A percentile compares a stretch with the other conserved stretches of the same genome.
phyloP scores from a whole-genome alignment of 1,139 yeast genomes.

The Sugiyamaella pinicola region DNA sequence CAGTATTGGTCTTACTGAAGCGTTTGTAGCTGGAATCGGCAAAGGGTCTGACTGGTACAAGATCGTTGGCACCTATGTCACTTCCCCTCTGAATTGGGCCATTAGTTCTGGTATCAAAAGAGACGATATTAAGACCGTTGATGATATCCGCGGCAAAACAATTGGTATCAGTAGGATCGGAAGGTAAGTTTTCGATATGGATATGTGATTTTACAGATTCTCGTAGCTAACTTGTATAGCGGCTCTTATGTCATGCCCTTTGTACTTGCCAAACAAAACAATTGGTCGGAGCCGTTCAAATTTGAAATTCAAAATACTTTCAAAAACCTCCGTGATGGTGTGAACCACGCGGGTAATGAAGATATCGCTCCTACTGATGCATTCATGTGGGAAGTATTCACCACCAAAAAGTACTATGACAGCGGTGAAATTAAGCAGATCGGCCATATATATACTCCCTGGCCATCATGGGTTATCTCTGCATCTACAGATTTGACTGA shows the following conservation, averaged over 20 bases:
- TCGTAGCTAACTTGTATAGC: constrained; percentile 42
- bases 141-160: constrained; percentile 59
- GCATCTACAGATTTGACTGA: constrained; percentile 47
- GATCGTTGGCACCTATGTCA: constrained; percentile 78
- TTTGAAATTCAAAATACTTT: constrained; percentile 69
- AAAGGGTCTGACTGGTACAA: constrained; percentile 67
- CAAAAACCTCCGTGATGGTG: constrained; percentile 75
- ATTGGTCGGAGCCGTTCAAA: constrained; percentile 45
- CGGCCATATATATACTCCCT: constrained; percentile 90
- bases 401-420: constrained; percentile 83
- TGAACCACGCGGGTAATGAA: constrained; percentile 56
- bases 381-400: constrained; percentile 95
- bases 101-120: constrained; percentile 73
- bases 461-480: constrained; percentile 93
- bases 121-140: constrained; percentile 51
- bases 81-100: constrained; percentile 86
- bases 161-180: constrained; percentile 91
- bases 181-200: constrained; percentile 17
- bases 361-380: constrained; percentile 60
- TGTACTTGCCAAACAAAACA: constrained; percentile 68
- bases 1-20: constrained; percentile 89
- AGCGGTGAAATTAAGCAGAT: constrained; percentile 73
- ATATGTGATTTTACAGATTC: too few relatives aligned
- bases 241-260: constrained; percentile 92
- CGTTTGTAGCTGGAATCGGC: constrained; percentile 79